These are phyloP conservation scores for Phytophthora crassamura DNA, from an alignment of 352 stramenopile genomes.

Conservation along the genomic window DNA sequence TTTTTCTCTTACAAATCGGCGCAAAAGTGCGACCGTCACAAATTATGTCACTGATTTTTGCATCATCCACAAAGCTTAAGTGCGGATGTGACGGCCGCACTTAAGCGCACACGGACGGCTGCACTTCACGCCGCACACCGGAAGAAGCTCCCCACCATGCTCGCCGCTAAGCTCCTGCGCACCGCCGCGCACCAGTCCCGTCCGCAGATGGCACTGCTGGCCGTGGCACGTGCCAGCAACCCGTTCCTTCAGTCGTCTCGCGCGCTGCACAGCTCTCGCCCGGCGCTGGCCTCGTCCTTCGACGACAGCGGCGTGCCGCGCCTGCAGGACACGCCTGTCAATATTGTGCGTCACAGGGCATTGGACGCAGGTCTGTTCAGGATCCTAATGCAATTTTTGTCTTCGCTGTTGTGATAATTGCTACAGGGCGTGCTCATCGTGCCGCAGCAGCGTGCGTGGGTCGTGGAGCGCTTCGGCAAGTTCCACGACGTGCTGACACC, in stretches of 20 bases:
- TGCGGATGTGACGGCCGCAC: no score
- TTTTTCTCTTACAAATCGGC: no score
- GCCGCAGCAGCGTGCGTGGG: conserved; percentile 89
- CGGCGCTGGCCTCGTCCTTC: conserved; percentile 37
- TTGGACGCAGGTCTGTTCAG: no score
- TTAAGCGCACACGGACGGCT: background rate
- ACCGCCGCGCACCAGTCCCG: conserved; percentile 19
- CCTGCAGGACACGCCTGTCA: conserved; percentile 57
- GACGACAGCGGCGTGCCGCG: conserved; percentile 54
- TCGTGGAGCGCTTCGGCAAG: conserved; percentile 93
- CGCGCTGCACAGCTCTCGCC: conserved; percentile 43
- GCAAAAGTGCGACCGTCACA: no score
- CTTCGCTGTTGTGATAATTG: background rate
- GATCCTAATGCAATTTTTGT: no score
- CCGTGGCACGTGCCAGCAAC: conserved; percentile 4
- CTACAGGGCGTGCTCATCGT: conserved; percentile 84
- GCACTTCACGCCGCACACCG: background rate
- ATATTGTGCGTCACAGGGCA: conserved; percentile 46
- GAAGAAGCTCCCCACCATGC: conserved; percentile 27
- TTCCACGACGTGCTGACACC: conserved; percentile 88
- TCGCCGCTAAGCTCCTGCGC: conserved; percentile 34
- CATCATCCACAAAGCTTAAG: no score
- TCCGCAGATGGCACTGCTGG: conserved; percentile 13
- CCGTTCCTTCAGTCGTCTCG: conserved; percentile 25
- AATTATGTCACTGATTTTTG: no score